Base-by-base conservation (phyloP, 1,284 basidiomycete species). In the Ceraceosorus guamensis region DNA sequence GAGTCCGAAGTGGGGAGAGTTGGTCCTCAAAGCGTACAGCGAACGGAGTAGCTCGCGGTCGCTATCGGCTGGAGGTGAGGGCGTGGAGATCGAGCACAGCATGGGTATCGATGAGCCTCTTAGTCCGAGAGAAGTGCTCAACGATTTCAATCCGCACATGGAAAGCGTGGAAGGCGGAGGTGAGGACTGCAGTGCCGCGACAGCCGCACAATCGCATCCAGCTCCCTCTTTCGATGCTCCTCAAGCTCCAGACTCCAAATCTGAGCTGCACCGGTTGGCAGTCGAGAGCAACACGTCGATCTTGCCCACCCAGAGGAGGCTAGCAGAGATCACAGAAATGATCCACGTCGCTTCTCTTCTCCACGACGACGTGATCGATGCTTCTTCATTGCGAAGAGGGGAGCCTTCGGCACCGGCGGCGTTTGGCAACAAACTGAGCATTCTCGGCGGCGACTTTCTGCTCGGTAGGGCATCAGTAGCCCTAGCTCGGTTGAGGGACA, bases 281-380 rank as follows among this genome's bases (percentile, higher is more conserved):
- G n/a, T n/a, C n/a, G n/a, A n/a, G n/a, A n/a, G n/a, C n/a, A n/a
- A n/a, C n/a, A 34, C 52, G 14, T 57, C 61, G 35, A 71, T 75
- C 44, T 83, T 97, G 6, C 90, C 93, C 6, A 88, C 90, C 0
- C 93, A 98, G 77, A 80, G 87, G 30, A 85, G 93, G 33, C 83
- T 99, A 30, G 93, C 93, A 1, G 90, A 93, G 73, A 95, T 99
- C 56, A 87, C 91, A 50, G 95, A 99, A 77, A 96, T 98, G 91
- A 91, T 99, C 61, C 92, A 98, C 76, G 90, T 96, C 62, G 93
- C 95, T 33, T 93, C 89, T 1, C 81, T 95, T 6, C 80, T 99
- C 14, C 95, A 98, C 76, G 91, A 99, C 82, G 89, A 91, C 69
- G 91, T 98, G 50, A 86, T 91, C 61, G 93, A 98, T 80, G 82